phyloP scores from a whole-genome alignment of 2,329 filamentous ascomycete genomes.

The Geosmithia flava region DNA sequence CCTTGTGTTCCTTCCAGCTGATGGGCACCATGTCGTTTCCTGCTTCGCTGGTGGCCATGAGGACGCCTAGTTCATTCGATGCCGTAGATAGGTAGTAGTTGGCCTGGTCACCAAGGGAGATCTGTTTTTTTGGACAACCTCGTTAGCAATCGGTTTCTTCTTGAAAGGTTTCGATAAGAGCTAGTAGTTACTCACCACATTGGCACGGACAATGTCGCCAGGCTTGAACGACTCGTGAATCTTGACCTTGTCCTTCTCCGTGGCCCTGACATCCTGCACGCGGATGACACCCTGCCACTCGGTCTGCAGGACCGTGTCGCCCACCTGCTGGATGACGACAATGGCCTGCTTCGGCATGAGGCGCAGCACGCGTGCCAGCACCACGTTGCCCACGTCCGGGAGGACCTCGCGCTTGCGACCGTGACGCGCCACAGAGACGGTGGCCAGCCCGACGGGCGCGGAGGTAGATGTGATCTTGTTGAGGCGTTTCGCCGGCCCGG shows the following conservation, averaged over 20 bases:
- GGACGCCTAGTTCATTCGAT: slow-evolving; percentile 81
- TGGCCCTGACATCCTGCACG: slow-evolving; percentile 83
- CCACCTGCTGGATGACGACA: slow-evolving; percentile 75
- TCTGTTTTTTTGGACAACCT: too few species aligned
- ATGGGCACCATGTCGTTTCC: slow-evolving; percentile 88
- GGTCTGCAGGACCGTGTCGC: slow-evolving; percentile 57
- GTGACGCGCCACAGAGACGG: slow-evolving; percentile 41
- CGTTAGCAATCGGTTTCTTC: background rate
- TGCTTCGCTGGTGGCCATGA: slow-evolving; percentile 80
- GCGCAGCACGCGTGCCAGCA: slow-evolving; percentile 76
- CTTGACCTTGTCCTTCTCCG: slow-evolving; percentile 90
- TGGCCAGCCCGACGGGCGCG: slow-evolving; percentile 22
- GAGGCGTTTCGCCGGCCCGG: slow-evolving; percentile 44
- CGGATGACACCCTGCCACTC: slow-evolving; percentile 80
- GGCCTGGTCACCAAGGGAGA: slow-evolving; percentile 83
- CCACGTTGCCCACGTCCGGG: slow-evolving; percentile 67
- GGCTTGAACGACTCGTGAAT: slow-evolving; percentile 86
- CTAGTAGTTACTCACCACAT: slow-evolving; percentile 47
- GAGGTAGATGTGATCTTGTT: slow-evolving; percentile 36
- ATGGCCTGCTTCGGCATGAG: slow-evolving; percentile 77
- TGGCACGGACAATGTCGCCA: slow-evolving; percentile 79
- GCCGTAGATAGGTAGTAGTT: slow-evolving; percentile 95
- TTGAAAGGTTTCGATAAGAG: background rate
- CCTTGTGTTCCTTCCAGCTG: slow-evolving; percentile 90
- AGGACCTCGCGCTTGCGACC: slow-evolving; percentile 55